These are phyloP conservation scores for Zangia roseola DNA, from an alignment of 768 basidiomycete genomes.

Conservation along the genomic window DNA sequence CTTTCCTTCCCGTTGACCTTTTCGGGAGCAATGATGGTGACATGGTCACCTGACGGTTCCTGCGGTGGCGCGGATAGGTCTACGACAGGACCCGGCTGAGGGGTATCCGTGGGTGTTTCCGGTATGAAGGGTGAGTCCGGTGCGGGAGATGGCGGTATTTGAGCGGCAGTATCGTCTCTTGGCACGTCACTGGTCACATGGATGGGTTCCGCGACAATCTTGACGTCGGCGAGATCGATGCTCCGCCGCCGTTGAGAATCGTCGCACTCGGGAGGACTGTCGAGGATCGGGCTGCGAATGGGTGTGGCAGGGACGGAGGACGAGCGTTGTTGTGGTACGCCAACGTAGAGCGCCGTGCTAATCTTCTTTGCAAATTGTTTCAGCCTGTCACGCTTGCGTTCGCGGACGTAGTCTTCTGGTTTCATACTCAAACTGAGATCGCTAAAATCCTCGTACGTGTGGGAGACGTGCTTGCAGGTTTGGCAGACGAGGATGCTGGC, in stretches of 20 bases:
- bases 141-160: not conserved
- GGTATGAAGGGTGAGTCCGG: slow-evolving; percentile 12
- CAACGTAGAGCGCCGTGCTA: slow-evolving; percentile 25
- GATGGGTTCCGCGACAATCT: slow-evolving; percentile 22
- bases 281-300: slow-evolving; percentile 30
- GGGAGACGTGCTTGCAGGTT: slow-evolving; percentile 89
- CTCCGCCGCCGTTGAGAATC: slow-evolving; percentile 32
- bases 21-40: slow-evolving; percentile 36
- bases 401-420: slow-evolving; percentile 71
- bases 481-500: slow-evolving; percentile 93
- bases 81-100: slow-evolving; percentile 3
- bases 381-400: slow-evolving; percentile 75
- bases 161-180: slow-evolving; percentile 2
- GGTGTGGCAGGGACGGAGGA: slow-evolving; percentile 57
- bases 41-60: slow-evolving; percentile 27
- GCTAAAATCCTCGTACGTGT: slow-evolving; percentile 80
- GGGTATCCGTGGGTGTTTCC: slow-evolving; percentile 14
- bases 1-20: slow-evolving; percentile 37
- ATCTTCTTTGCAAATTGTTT: slow-evolving; percentile 71
- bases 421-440: slow-evolving; percentile 91
- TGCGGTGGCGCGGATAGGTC: slow-evolving; percentile 6
- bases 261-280: slow-evolving; percentile 23
- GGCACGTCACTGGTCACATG: not conserved
- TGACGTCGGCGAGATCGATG: slow-evolving; percentile 35
- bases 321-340: slow-evolving; percentile 43